Base-by-base conservation (phyloP, 2,329 filamentous ascomycete genomes). In the Didymella sp. region DNA sequence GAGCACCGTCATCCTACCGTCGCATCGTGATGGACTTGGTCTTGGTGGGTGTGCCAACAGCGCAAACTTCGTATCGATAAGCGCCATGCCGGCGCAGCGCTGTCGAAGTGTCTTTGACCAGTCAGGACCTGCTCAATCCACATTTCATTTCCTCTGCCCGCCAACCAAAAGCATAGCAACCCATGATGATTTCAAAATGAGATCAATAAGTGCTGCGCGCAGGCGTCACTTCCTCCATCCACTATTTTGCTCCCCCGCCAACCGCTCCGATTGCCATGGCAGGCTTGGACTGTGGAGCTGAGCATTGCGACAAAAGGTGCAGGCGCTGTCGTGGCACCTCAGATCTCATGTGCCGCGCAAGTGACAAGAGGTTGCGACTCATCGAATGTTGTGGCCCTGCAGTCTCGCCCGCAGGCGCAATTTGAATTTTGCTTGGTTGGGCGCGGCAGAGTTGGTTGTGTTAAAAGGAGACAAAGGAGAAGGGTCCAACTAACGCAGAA, bases 81-180 rank as follows among this genome's bases (percentile, higher is more conserved):
- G 55, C 47, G 51, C 52, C 50, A 60, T 42, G 49, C 42, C 41
- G 42, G 54, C 44, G 59, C 61, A 27, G 63, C 61, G 59, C 44
- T 59, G 59, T 57, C 50, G 61, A 57, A 58, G 48, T 56, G 42
- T 57, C 58, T 49, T 56, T 38, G 57, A 53, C 70, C 64, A 70
- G 55, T 66, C 45, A 62, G 43, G 47, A 52, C 28, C 42, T 56
- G 46, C 54, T 54, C 51, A 28, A 55, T 56, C 70, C 69, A 71
- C 66, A 64, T 60, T 58, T 67, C 68, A 73, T 73, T 66, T 73
- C 68, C 66, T 57, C 13, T 40, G 28, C 35, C 52, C 58, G 51
- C 66, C 69, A 69, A 68, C 63, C 57, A 51, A 52, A 64, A 57
- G 46, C 47, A 56, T 50, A 49, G 46, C 56, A 59, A 38, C 38